phyloP scores from a whole-genome alignment of 768 basidiomycete species.

The Termitomyces sp. region DNA sequence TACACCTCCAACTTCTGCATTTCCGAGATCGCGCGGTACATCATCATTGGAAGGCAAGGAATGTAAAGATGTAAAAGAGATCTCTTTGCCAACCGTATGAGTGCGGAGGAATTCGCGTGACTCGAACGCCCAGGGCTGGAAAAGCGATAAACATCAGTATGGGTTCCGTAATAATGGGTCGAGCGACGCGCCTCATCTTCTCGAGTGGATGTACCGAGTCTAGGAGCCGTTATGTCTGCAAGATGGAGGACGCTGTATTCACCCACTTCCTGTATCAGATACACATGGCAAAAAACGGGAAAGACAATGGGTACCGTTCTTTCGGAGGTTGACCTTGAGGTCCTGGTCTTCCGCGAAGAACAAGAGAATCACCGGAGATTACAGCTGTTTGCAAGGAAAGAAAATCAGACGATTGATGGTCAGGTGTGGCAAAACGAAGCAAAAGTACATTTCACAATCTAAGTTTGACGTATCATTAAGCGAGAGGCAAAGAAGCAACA shows the following conservation, averaged over 20 bases:
- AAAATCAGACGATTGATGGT: slow-evolving; percentile 15
- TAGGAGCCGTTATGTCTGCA: slow-evolving; percentile 80
- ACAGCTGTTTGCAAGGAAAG: slow-evolving; percentile 50
- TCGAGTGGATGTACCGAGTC: slow-evolving; percentile 73
- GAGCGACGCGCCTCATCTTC: slow-evolving; percentile 75
- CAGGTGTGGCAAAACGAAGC: slow-evolving; percentile 12
- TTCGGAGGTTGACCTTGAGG: slow-evolving; percentile 86
- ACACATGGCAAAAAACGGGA: neutral
- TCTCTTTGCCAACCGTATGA: slow-evolving; percentile 84
- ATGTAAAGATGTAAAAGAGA: slow-evolving; percentile 79
- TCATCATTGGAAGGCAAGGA: slow-evolving; percentile 75
- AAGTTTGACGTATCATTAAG: neutral
- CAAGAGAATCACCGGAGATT: slow-evolving; percentile 85
- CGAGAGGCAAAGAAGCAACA: neutral
- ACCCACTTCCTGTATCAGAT: neutral
- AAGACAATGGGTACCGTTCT: slow-evolving; percentile 56
- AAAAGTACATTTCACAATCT: slow-evolving; percentile 57
- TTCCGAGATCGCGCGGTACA: slow-evolving; percentile 72
- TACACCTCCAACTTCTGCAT: slow-evolving; percentile 62
- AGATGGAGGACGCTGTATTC: slow-evolving; percentile 76
- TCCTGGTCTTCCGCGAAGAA: slow-evolving; percentile 71
- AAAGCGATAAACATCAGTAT: slow-evolving; percentile 4
- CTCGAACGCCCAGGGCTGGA: slow-evolving; percentile 85
- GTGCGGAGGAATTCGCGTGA: slow-evolving; percentile 88
- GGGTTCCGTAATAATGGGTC: neutral